Base-by-base conservation (phyloP, 2,329 filamentous ascomycete genomes). In the Coniochaeta sp. region DNA sequence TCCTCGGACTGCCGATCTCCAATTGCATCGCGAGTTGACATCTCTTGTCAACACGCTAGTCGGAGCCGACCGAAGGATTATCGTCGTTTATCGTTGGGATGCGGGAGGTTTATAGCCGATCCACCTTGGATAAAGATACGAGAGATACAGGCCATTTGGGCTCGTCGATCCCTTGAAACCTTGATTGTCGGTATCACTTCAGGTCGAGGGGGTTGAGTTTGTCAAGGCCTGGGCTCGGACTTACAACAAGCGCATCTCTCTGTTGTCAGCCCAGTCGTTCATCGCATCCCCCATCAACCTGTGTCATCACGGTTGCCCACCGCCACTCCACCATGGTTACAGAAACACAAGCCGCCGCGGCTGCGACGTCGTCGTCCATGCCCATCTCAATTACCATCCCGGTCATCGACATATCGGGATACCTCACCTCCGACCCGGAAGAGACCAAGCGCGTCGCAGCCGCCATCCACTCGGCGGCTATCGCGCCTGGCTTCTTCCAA, bases 401-500 rank as follows among this genome's bases (percentile, higher is more conserved):
- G 31, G 55, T 64, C 14, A 63, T 64, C 46, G 60, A 64, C 52
- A 64, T 64, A 9, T 58, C 61, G 8, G 57, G 55, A 24, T 63
- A 61, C 32, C 42, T 63, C 33, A 14, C 35, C 13, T 53, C 52
- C 16, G 49, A 59, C 27, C 14, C 51, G 4, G 52, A 56, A 31
- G 52, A 49, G 5, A 51, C 52, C 10, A 42, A 57, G 49, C 32
- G 53, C 51, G 47, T 54, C 16, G 49, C 52, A 10, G 57, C 59
- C 10, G 58, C 57, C 50, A 51, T 57, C 35, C 51, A 30, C 22
- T 31, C 52, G 7, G 63, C 60, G 1, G 60, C 59, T 52, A 56
- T 54, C 28, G 50, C 54, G 16, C 62, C 57, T 8, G 67, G 67
- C 3, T 69, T 69, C 54, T 65, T 69, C 53, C 65, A 69, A 53